Percentiles rank a stretch among this genome's conserved stretches.
phyloP scores from a whole-genome alignment of 371 early-diverging fungal genomes.

The Haplosporangium sp. region DNA sequence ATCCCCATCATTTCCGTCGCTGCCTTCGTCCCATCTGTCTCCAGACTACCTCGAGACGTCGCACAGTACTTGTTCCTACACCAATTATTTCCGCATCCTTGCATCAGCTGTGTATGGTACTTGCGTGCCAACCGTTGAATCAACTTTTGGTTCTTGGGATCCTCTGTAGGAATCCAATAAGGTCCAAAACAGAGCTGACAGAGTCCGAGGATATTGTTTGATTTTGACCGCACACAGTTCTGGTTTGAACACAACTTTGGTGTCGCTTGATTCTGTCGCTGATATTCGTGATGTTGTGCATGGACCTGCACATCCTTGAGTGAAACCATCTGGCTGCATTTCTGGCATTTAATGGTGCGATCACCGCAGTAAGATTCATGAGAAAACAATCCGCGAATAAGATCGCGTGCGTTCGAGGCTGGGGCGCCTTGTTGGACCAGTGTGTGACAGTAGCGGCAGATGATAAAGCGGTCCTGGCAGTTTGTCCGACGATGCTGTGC shows the following conservation, averaged over 20 bases:
- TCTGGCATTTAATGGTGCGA: constrained; percentile 83
- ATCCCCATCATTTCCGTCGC: constrained; percentile 71
- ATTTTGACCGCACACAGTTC: constrained; percentile 70
- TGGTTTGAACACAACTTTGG: constrained; percentile 78
- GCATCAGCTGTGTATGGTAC: constrained; percentile 81
- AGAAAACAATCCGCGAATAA: constrained; percentile 70
- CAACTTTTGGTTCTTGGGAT: constrained; percentile 80
- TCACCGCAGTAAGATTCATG: constrained; percentile 92
- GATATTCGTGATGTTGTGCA: constrained; percentile 77
- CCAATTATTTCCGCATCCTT: constrained; percentile 78
- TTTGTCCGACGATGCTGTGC: constrained; percentile 74
- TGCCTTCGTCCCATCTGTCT: constrained; percentile 76
- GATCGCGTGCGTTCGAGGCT: constrained; percentile 71
- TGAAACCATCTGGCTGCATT: constrained; percentile 77
- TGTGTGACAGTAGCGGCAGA: constrained; percentile 87
- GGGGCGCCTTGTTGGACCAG: constrained; percentile 74
- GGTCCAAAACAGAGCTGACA: constrained; percentile 88
- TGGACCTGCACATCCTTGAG: constrained; percentile 85
- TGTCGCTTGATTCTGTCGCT: constrained; percentile 67
- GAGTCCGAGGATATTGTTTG: constrained; percentile 68
- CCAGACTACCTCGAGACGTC: constrained; percentile 56
- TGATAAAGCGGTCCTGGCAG: constrained; percentile 81
- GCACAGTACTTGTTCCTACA: constrained; percentile 84
- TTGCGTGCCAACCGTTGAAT: constrained; percentile 76
- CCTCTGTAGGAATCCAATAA: constrained; percentile 83